Evolutionary conservation across 2,329 filamentous ascomycete species (phyloP), one percentile per base, ranked within the genome.

Genomic region (Microsporum audouinii): DNA sequence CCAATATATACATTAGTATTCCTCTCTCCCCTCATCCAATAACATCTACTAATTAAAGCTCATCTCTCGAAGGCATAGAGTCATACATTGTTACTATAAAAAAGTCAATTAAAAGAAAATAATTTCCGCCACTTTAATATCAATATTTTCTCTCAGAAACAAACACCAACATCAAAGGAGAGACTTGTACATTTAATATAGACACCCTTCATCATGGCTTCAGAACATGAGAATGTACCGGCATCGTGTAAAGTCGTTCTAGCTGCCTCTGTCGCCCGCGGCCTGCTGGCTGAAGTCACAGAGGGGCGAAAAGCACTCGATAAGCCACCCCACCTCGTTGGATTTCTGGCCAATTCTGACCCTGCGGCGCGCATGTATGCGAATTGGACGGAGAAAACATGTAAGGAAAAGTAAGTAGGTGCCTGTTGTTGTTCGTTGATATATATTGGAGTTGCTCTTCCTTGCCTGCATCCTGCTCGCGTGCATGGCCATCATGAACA

Each of bases 341-440:
- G 92, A 62, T 96, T 96, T 76, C 80, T 99, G 61, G 91, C 92
- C 67, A 97, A 96, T 75, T 83, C 83, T 66, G 94, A 99, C 76
- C 90, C 91, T 34, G 89, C 91, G 43, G 92, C 92, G 36, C 80
- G 88, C 68, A 90, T 95, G 79, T 97, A 99, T 73, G 94, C 94
- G 60, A 89, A 96, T 75, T 96, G 90, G 89, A 96, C 92, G 45
- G 89, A 90, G 75, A 96, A 95, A 82, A 96, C 94, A 2, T 96
- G 90, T 75, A 83, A 86, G 75, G 92, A 97, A 74, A 95, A 96
- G 91, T 96, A 80, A 87, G 88, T 72, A 41, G 14, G 6, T 36
- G 14, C 8, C 33, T 10, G 33, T 55, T 36, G 49, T 43, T 47
- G 34, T 45, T 58, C 39, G 33, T 29, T 17, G n/a, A 27, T 23